phyloP scores from a whole-genome alignment of 495 filamentous ascomycete species.

The Xylaria palmicola region DNA sequence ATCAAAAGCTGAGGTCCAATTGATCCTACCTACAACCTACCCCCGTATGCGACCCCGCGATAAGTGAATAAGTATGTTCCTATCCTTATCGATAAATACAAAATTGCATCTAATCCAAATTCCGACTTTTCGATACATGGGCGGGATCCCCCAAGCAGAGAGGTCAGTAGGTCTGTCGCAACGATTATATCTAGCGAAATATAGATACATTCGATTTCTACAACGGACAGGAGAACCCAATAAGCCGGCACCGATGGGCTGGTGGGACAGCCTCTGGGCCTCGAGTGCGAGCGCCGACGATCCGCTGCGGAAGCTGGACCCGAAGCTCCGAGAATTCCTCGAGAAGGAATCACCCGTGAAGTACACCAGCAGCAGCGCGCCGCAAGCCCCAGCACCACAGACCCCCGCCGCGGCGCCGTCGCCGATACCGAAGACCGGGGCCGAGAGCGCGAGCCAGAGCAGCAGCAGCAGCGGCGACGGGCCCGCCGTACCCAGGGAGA shows the following conservation, averaged over 20 bases:
- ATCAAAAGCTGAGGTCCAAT: too few species aligned
- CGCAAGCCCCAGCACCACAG: conserved; percentile 21
- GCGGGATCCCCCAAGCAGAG: background rate
- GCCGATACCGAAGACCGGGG: background rate
- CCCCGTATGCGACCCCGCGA: background rate
- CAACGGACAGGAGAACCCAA: background rate
- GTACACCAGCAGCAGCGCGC: conserved; percentile 48
- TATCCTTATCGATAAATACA: conserved; percentile 11
- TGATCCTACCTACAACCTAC: too few species aligned
- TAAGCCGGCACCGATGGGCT: conserved; percentile 56
- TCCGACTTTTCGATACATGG: background rate
- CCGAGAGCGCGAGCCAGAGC: background rate
- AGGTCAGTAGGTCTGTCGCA: background rate
- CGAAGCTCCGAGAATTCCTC: conserved; percentile 80
- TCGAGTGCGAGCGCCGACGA: conserved; percentile 52
- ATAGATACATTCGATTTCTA: background rate
- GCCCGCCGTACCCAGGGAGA: conserved; percentile 33
- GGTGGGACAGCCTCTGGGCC: conserved; percentile 56
- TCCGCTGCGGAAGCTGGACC: conserved; percentile 79
- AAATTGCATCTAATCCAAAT: background rate
- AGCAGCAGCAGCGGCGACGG: background rate
- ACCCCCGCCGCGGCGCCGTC: conserved; percentile 17
- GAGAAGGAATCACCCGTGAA: conserved; percentile 76
- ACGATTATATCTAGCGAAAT: background rate
- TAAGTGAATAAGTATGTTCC: background rate